These are phyloP conservation scores for Zelopaecilomyces penicillatus DNA, from an alignment of 2,329 filamentous ascomycete genomes.

Conservation along the genomic window DNA sequence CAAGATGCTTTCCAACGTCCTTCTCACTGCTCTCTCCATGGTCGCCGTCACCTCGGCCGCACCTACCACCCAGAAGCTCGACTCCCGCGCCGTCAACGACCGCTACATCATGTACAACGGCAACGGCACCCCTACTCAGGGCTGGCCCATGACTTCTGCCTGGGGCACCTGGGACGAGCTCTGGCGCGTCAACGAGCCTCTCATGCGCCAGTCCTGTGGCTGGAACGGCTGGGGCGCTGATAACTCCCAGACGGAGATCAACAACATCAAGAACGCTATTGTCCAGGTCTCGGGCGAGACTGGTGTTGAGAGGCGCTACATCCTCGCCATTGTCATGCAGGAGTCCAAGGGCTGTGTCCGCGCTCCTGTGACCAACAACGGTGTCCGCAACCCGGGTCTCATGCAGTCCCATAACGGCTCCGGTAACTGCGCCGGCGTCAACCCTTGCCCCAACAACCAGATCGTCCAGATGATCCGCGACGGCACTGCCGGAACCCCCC, in stretches of 20 bases:
- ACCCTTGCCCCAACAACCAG: constrained; percentile 17
- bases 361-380: constrained; percentile 30
- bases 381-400: constrained; percentile 34
- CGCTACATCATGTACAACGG: constrained; percentile 1
- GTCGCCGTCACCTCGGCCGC: no score
- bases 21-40: no score
- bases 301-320: constrained; percentile 30
- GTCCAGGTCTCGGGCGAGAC: constrained; percentile 19
- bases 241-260: constrained; percentile 6
- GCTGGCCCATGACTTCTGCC: constrained; percentile 3
- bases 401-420: constrained; percentile 30
- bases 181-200: constrained; percentile 9
- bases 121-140: constrained; percentile 3
- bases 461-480: constrained; percentile 29
- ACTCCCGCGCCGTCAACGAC: no score
- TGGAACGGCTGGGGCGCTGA: constrained; percentile 4
- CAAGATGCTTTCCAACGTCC: no score
- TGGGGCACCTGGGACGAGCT: constrained; percentile 6
- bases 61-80: no score
- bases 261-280: constrained; percentile 19
- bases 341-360: constrained; percentile 37
- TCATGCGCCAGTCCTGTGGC: constrained; percentile 11
- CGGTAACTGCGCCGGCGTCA: constrained; percentile 28
- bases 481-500: constrained; percentile 31
- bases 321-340: constrained; percentile 36